Conservation (phyloP, 345 rosid species). For the Brassica incana region DNA sequence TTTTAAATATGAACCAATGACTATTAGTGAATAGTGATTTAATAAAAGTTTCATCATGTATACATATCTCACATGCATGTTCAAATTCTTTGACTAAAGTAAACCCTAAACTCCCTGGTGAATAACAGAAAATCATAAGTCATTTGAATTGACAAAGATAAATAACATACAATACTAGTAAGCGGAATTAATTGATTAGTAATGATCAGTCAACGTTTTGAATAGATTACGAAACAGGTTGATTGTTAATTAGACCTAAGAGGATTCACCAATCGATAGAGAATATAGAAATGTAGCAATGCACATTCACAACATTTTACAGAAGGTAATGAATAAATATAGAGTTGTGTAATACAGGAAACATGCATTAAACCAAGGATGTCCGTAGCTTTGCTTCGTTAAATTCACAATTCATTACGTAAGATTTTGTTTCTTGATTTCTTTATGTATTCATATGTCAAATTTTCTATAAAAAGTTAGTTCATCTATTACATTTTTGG, state of each 20-base stretch:
- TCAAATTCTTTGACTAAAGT: neutral
- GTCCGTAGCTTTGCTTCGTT: conserved; percentile 26
- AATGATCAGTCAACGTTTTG: neutral
- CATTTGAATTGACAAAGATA: neutral
- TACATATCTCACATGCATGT: neutral
- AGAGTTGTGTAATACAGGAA: conserved; percentile 31
- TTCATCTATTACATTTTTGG: too few species aligned
- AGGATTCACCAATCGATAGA: neutral
- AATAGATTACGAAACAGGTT: neutral
- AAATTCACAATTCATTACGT: conserved; percentile 35
- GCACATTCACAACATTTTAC: neutral
- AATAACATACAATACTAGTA: neutral
- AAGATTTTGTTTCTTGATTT: conserved; percentile 36
- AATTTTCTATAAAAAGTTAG: too few species aligned
- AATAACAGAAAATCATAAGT: neutral
- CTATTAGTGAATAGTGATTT: neutral
- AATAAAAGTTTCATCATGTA: neutral
- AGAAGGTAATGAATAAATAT: neutral
- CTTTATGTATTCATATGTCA: neutral
- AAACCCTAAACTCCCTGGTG: neutral
- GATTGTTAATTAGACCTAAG: neutral
- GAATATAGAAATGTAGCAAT: conserved; percentile 10
- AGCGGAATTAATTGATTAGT: too few species aligned
- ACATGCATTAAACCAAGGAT: conserved; percentile 43
- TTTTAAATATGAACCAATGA: neutral